Percentiles rank a stretch among this genome's conserved stretches.
phyloP scores from a whole-genome alignment of 2,329 filamentous ascomycete species.

The Nigrograna mackinnonii region DNA sequence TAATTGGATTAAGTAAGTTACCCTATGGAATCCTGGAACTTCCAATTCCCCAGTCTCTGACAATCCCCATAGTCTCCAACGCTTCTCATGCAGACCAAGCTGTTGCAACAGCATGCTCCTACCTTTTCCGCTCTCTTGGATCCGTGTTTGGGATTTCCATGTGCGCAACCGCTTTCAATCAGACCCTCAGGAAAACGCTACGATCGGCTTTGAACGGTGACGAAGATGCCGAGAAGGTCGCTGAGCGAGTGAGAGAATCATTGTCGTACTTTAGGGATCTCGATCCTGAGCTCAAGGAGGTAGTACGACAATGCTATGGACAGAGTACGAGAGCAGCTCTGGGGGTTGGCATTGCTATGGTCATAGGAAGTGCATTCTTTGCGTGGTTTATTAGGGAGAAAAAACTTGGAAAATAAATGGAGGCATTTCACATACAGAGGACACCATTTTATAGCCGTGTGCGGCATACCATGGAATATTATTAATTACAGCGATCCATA shows the following conservation, averaged over 20 bases:
- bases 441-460: too few species aligned
- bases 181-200: slow-evolving; percentile 64
- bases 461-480: too few species aligned
- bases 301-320: slow-evolving; percentile 71
- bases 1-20: slow-evolving; percentile 65
- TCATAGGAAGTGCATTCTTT: slow-evolving; percentile 51
- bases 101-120: slow-evolving; percentile 76
- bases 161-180: slow-evolving; percentile 72
- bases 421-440: too few species aligned
- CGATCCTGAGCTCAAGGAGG: slow-evolving; percentile 59
- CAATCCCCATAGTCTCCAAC: slow-evolving; percentile 61
- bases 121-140: slow-evolving; percentile 77
- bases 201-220: slow-evolving; percentile 57
- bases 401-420: slow-evolving; percentile 25
- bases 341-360: slow-evolving; percentile 53
- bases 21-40: background rate
- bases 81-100: slow-evolving; percentile 69
- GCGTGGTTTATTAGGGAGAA: slow-evolving; percentile 52
- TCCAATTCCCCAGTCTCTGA: slow-evolving; percentile 1
- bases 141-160: slow-evolving; percentile 69
- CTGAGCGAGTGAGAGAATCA: slow-evolving; percentile 69
- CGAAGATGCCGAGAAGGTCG: slow-evolving; percentile 66
- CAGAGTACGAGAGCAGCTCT: slow-evolving; percentile 57
- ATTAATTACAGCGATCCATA: too few species aligned
- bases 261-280: slow-evolving; percentile 70